These are phyloP conservation scores for Asterochloris sp. DNA, from an alignment of 139 green algal genomes.

Conservation along the genomic window DNA sequence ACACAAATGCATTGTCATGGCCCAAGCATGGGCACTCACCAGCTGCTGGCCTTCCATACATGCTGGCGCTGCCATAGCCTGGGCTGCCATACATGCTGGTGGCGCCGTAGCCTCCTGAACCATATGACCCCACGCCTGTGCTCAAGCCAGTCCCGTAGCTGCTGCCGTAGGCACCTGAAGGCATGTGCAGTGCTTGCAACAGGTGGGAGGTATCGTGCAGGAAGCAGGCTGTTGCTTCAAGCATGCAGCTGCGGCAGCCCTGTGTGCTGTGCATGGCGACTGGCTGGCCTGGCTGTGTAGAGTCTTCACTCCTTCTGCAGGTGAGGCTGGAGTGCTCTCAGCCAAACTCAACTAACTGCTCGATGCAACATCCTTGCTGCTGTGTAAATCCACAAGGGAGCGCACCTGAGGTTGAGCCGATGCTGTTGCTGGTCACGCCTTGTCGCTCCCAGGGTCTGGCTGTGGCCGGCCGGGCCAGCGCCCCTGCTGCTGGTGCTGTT, in stretches of 20 bases:
- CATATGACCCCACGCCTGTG: no score
- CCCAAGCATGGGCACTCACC: not conserved
- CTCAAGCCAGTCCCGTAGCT: no score
- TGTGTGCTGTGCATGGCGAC: slow-evolving; percentile 38
- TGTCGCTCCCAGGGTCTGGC: slow-evolving; percentile 13
- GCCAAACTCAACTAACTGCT: no score
- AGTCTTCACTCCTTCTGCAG: slow-evolving; percentile 19
- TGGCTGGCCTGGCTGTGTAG: slow-evolving; percentile 31
- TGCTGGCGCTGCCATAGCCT: slow-evolving; percentile 27
- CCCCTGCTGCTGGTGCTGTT: not conserved
- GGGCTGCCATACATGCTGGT: slow-evolving; percentile 4
- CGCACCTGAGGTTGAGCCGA: not conserved
- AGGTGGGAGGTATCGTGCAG: no score
- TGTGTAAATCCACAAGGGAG: not conserved
- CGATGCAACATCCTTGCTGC: not conserved
- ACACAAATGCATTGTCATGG: no score
- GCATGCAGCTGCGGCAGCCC: not conserved
- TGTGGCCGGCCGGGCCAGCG: not conserved
- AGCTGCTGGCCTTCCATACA: slow-evolving; percentile 15
- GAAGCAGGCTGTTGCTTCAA: no score
- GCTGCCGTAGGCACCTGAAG: no score
- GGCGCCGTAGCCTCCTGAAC: not conserved
- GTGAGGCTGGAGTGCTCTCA: slow-evolving; percentile 4
- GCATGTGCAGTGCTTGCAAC: no score
- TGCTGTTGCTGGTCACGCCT: slow-evolving; percentile 3